Percentiles rank a stretch among this genome's conserved stretches.
phyloP scores from a whole-genome alignment of 345 rosid species.

The Cochlearia excelsa region DNA sequence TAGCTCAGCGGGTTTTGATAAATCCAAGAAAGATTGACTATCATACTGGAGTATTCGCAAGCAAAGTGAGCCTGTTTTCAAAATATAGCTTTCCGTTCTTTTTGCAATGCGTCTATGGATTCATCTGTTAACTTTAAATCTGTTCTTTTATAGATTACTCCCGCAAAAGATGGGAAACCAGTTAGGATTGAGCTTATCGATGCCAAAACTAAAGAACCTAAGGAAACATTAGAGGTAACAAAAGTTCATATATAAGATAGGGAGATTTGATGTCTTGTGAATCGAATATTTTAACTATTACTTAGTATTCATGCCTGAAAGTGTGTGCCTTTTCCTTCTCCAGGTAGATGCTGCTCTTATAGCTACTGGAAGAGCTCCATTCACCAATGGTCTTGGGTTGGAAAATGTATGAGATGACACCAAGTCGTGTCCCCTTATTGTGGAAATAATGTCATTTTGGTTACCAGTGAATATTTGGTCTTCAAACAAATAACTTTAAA shows the following conservation, averaged over 20 bases:
- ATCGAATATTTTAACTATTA: not conserved
- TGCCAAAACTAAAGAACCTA: conserved; percentile 93
- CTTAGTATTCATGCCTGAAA: not conserved
- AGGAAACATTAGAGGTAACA: conserved; percentile 82
- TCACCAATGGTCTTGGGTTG: conserved; percentile 94
- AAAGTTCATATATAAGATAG: conserved; percentile 10
- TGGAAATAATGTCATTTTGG: conserved; percentile 9
- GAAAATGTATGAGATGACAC: conserved; percentile 59
- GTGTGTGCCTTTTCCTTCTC: conserved; percentile 26
- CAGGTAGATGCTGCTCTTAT: conserved; percentile 97
- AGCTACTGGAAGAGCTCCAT: conserved; percentile 99
- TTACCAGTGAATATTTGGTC: not conserved
- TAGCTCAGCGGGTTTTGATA: conserved; percentile 92
- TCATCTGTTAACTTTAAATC: too few species aligned
- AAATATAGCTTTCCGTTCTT: not conserved
- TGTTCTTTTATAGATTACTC: conserved; percentile 59
- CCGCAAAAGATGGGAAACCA: conserved; percentile 93
- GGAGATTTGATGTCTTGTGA: conserved; percentile 11
- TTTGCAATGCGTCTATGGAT: too few species aligned
- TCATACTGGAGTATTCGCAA: conserved; percentile 93
- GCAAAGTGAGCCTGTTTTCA: conserved; percentile 55
- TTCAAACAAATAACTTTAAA: conserved; percentile 17
- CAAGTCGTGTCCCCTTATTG: not conserved
- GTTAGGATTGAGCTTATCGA: conserved; percentile 91
- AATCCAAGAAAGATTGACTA: conserved; percentile 95